A percentile compares a stretch with the other conserved stretches of the same genome.
phyloP scores from a whole-genome alignment of 441 rosid genomes.

The Kokia cookei region DNA sequence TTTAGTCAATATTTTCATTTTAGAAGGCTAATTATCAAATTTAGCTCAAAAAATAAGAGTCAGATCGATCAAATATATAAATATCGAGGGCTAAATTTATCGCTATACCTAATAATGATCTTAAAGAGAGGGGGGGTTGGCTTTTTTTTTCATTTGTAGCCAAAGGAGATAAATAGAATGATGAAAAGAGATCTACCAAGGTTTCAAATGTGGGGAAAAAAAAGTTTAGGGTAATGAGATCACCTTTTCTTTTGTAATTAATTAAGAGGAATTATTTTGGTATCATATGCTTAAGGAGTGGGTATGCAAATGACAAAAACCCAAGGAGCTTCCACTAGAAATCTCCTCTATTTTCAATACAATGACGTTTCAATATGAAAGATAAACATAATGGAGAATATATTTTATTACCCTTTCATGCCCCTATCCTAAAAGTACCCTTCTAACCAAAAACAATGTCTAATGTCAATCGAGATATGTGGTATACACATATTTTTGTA shows the following conservation, averaged over 20 bases:
- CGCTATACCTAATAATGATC: neutral
- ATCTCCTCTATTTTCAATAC: neutral
- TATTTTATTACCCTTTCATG: too few species aligned
- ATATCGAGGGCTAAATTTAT: too few species aligned
- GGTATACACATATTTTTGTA: neutral
- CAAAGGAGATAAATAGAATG: slow-evolving; percentile 5
- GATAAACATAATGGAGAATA: neutral
- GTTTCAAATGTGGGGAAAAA: neutral
- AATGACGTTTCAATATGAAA: neutral
- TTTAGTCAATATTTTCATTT: too few species aligned
- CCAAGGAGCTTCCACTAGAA: slow-evolving; percentile 11
- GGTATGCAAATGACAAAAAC: slow-evolving; percentile 30
- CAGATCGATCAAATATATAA: too few species aligned
- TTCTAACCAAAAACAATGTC: too few species aligned
- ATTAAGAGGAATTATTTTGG: slow-evolving; percentile 33
- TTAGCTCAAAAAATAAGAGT: too few species aligned
- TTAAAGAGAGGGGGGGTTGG: neutral
- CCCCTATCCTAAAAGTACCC: too few species aligned
- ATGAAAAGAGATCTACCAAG: slow-evolving; percentile 13
- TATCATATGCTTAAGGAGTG: slow-evolving; percentile 27
- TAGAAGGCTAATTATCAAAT: too few species aligned
- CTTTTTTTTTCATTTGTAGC: too few species aligned
- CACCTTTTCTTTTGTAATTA: slow-evolving; percentile 13
- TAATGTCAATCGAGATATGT: neutral
- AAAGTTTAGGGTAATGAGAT: slow-evolving; percentile 19